Conservation (phyloP, 352 stramenopile species). For the Phytophthora lateralis region DNA sequence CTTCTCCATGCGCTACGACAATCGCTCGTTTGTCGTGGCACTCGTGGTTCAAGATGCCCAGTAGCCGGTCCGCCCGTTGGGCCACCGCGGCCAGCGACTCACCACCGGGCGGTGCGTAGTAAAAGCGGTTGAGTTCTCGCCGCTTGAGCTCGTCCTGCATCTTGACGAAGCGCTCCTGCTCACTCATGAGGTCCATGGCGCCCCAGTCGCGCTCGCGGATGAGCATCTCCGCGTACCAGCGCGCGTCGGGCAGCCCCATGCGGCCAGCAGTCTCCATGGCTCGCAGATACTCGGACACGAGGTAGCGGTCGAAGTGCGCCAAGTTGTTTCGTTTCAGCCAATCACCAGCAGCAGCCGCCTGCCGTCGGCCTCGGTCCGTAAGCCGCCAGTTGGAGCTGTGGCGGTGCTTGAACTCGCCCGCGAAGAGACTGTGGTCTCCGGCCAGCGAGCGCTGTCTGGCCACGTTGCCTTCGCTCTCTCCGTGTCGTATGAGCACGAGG, state of each 20-base stretch:
- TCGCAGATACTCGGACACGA: constrained; percentile 88
- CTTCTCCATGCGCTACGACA: constrained; percentile 88
- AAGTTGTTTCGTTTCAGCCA: constrained; percentile 85
- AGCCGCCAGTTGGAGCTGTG: constrained; percentile 90
- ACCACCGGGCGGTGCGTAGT: constrained; percentile 83
- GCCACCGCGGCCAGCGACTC: constrained; percentile 85
- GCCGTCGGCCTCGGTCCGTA: constrained; percentile 78
- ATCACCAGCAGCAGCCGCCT: constrained; percentile 76
- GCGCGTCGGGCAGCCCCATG: constrained; percentile 69
- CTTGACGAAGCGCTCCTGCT: constrained; percentile 86
- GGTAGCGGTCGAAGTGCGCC: constrained; percentile 81
- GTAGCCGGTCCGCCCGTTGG: constrained; percentile 79
- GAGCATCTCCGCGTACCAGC: constrained; percentile 90
- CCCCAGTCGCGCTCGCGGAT: constrained; percentile 90
- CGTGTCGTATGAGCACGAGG: constrained; percentile 89
- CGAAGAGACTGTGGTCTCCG: constrained; percentile 86
- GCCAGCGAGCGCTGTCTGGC: constrained; percentile 81
- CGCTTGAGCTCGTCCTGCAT: constrained; percentile 89
- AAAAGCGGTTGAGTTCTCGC: constrained; percentile 85
- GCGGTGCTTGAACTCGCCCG: constrained; percentile 89
- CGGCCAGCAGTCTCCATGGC: constrained; percentile 87
- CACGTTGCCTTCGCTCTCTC: constrained; percentile 90
- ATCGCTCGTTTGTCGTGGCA: constrained; percentile 80
- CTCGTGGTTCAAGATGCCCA: constrained; percentile 82
- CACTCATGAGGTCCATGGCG: constrained; percentile 90